Conservation (phyloP, 768 basidiomycete species). For the Russula emetica region DNA sequence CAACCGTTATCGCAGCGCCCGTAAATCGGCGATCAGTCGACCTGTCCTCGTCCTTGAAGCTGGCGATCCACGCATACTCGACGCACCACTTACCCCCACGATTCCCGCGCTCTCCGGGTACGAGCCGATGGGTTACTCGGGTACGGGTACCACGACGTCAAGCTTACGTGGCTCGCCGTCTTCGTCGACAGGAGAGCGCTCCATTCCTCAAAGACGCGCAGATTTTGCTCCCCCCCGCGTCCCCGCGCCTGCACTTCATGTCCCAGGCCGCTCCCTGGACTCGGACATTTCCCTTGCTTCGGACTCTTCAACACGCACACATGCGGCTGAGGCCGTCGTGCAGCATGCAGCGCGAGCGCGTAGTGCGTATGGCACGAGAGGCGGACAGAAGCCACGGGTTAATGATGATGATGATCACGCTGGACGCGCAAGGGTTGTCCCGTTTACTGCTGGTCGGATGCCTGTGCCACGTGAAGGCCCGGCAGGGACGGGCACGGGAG, state of each 20-base stretch:
- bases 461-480: conserved; percentile 46
- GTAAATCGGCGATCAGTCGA: conserved; percentile 51
- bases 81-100: conserved; percentile 14
- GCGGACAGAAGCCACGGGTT: conserved; percentile 39
- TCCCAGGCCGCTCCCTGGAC: conserved; percentile 26
- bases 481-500: conserved; percentile 21
- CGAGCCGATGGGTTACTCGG: conserved; percentile 37
- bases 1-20: conserved; percentile 43
- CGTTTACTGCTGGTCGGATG: conserved; percentile 65
- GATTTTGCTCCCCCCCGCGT: conserved; percentile 62
- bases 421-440: conserved; percentile 59
- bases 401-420: conserved; percentile 30
- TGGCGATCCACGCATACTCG: conserved; percentile 21
- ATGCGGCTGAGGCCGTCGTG: conserved; percentile 45
- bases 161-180: conserved; percentile 55
- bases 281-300: conserved; percentile 34
- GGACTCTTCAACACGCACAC: conserved; percentile 34
- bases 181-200: conserved; percentile 57
- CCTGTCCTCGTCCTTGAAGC: conserved; percentile 44
- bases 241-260: conserved; percentile 29
- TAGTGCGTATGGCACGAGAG: conserved; percentile 46
- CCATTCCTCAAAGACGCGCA: conserved; percentile 61
- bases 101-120: conserved; percentile 22
- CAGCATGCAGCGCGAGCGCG: conserved; percentile 49
- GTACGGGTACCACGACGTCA: conserved; percentile 36